Base-by-base conservation (phyloP, 768 basidiomycete species). In the Suillus subaureus region DNA sequence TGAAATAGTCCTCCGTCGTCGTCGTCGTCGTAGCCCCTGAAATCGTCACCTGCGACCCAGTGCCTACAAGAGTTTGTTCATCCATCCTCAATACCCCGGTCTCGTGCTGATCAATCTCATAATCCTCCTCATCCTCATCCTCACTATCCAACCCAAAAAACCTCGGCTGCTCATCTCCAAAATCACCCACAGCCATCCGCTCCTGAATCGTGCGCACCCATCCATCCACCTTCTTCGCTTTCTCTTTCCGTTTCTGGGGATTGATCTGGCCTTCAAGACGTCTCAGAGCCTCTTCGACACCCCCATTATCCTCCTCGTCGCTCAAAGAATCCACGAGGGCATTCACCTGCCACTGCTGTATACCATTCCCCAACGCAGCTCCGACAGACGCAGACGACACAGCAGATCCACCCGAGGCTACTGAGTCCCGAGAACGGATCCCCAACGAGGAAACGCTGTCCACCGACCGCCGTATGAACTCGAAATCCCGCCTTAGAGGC, bases 181-280 rank as follows among this genome's bases (percentile, higher is more conserved):
- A 89, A 68, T 89, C 88, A 0, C 88, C 88, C 23, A 83, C 83
- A 9, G 81, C 84, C 75, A 90, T 79, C 35, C 92, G 83, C 61
- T 89, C 84, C 69, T 86, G 87, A 40, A 94, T 89, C 13, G 84
- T 85, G 67, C 85, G 84, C 57, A 94, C 87, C 93, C 93, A 94
- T 3, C 87, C 87, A 72, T 94, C 89, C 4, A 96, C 92, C 74
- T 94, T 93, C 57, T 83, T 82, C 42, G 84, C 85, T 70, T 89
- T 93, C 69, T 88, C 90, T 68, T 86, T 81, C 73, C 90, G 86
- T 71, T 85, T 84, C 66, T 87, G 81, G 0, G 85, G 85, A 74
- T 94, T 93, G 62, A 96, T 92, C 73, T 94, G 88, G 0, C 94
- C 96, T 75, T 97, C 94, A 45, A 97, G 83, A 15, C 91, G 81